Evolutionary conservation across 208 protist genomes (phyloP), one percentile per base, ranked within the genome.

Genomic region (Acanthamoeba healyi): DNA sequence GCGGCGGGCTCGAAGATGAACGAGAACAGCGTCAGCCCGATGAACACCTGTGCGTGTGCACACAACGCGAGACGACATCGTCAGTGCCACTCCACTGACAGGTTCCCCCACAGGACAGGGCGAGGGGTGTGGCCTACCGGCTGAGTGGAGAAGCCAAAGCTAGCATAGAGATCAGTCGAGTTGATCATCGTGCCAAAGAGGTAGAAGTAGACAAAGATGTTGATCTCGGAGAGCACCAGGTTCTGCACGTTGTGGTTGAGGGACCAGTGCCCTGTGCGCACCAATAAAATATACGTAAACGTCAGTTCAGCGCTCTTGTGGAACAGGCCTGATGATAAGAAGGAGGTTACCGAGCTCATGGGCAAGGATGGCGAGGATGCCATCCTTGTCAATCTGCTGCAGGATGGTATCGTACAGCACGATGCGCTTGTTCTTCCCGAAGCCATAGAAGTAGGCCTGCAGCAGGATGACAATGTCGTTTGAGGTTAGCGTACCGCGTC

Each of bases 391-490:
- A 9, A 87, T 5, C 49, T 87, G 79, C 79, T 87, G 46, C 7
- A 87, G 14, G 38, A 87, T 36, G 40, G 79, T 87, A 42, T 87
- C 79, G 79, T 87, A 87, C 14, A 87, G 46, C 24, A 87, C 79
- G 34, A 87, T 87, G 9, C 79, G 40, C 34, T 87, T 87, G 79
- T 87, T 87, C 46, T 87, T 87, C 79, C 79, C 51, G 49, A 87
- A 87, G 38, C 79, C 79, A 58, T 87, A 87, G 79, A 87, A 87
- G n/a, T 87, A 87, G 79, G 79, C 79, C 70, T 79, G 70, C 34
- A 7, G 4, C 10, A 24, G 10, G 6, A 32, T 19, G 7, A 6
- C 38, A 9, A 9, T 79, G 42, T 42, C 38, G 7, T 29, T 12
- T 70, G 61, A 26, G 12, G 12, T 22, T 22, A 12, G 54, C 54